Evolutionary conservation across 768 basidiomycete genomes (phyloP), one percentile per base, ranked within the genome.

Genomic region (Tylopilus cervinicoccineus): DNA sequence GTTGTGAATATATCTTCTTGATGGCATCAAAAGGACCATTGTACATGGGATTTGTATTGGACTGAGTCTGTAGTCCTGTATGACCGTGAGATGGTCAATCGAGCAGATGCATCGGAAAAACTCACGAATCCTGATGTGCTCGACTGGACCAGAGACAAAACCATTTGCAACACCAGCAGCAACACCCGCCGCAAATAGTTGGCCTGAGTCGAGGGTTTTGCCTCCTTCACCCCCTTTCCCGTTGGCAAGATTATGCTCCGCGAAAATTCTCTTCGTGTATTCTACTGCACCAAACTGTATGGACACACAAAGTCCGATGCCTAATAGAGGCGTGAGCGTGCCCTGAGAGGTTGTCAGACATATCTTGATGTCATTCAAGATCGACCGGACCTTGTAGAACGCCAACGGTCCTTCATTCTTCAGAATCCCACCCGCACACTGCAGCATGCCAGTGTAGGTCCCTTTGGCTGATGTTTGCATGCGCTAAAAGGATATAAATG

Each of bases 251-350:
- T 94, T 94, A 50, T 76, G 76, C 33, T 67, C 61, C 4, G 81
- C 79, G 58, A 94, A 93, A 56, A 76, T 73, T 16, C 93, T 83
- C 67, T 97, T 97, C 40, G 84, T 74, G 54, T 80, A 83, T 68
- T 95, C 93, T 49, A 97, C 75, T 24, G 83, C 91, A 48, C 84
- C 93, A 63, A 97, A 97, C 65, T 97, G 93, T 63, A 97, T 97
- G 11, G 93, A 94, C 5, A 97, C 93, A 61, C 93, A 97, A 33
- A 89, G 77, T 53, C 93, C 93, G 53, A 97, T 94, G 36, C 93
- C 93, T 17, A 95, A 73, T 11, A 97, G 72, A 11, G 93, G 93
- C 2, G 92, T 87, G 39, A 95, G 69, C 1, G 93, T 94, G 47
- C 93, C 93, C 92, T 95, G 49, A 10, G 49, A 32, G 16, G 26